These are phyloP conservation scores for Leptosphaerulina australis DNA, from an alignment of 2,329 filamentous ascomycete species.

Conservation along the genomic window DNA sequence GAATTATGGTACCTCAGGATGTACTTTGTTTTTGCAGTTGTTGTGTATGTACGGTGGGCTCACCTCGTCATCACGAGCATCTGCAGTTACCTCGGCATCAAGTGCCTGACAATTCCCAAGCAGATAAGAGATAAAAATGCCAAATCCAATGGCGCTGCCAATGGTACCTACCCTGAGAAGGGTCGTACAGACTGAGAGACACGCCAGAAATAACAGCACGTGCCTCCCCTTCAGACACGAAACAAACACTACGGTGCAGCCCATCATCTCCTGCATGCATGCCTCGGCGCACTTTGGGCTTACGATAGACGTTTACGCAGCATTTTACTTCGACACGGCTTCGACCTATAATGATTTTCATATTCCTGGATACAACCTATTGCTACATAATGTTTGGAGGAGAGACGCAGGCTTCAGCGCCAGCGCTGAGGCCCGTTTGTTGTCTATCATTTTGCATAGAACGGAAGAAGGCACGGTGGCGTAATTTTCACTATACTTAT, in stretches of 20 bases:
- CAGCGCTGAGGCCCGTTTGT: not conserved
- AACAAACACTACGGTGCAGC: slow-evolving; percentile 13
- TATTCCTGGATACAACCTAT: slow-evolving; percentile 12
- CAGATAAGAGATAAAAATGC: slow-evolving; percentile 34
- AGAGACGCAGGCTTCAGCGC: not conserved
- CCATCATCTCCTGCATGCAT: slow-evolving; percentile 10
- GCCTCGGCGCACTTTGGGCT: slow-evolving; percentile 12
- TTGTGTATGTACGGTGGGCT: slow-evolving; percentile 95
- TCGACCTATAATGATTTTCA: slow-evolving; percentile 8
- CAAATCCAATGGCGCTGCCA: slow-evolving; percentile 36
- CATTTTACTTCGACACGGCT: slow-evolving; percentile 9
- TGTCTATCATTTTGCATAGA: slow-evolving; percentile 9
- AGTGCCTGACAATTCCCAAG: slow-evolving; percentile 80
- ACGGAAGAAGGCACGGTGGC: not conserved
- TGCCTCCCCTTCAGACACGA: not conserved
- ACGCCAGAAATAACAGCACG: not conserved
- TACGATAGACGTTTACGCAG: slow-evolving; percentile 15
- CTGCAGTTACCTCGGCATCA: slow-evolving; percentile 90
- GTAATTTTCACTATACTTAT: not conserved
- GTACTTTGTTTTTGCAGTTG: slow-evolving; percentile 80
- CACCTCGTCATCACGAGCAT: slow-evolving; percentile 89
- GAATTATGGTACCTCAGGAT: slow-evolving; percentile 83
- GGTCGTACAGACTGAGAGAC: slow-evolving; percentile 40
- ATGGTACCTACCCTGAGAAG: slow-evolving; percentile 38
- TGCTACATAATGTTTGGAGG: slow-evolving; percentile 16